Conservation (phyloP, 345 rosid genomes). For the Citrus trifoliata region DNA sequence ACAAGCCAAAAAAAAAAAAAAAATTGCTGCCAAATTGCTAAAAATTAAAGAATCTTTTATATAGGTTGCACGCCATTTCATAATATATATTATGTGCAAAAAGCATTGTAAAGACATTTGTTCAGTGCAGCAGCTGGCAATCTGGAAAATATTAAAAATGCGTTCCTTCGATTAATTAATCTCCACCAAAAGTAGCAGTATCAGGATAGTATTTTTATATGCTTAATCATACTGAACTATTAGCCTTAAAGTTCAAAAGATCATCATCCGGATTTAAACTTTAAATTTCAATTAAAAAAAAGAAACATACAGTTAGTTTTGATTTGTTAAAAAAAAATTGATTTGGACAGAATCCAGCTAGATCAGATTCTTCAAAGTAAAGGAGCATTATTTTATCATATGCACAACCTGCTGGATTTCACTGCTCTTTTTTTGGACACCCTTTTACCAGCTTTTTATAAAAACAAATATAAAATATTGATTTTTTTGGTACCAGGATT, state of each 20-base stretch:
- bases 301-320: not conserved
- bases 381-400: not conserved
- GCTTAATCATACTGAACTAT: not conserved
- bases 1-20: too few relatives aligned
- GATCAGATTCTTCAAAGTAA: not conserved
- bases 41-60: not conserved
- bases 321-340: not conserved
- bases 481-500: too few relatives aligned
- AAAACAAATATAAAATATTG: not conserved
- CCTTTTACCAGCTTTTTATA: not conserved
- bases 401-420: not conserved
- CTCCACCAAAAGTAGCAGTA: not conserved
- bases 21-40: not conserved
- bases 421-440: not conserved
- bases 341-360: not conserved
- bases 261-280: not conserved
- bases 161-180: not conserved
- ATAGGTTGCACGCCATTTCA: not conserved
- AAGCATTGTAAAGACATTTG: too few relatives aligned
- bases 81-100: not conserved
- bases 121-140: too few relatives aligned
- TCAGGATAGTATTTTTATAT: not conserved
- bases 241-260: not conserved
- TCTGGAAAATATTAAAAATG: not conserved
- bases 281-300: not conserved